Evolutionary conservation across 139 green algal genomes (phyloP), one percentile per base, ranked within the genome.

Genomic region (Chara braunii): DNA sequence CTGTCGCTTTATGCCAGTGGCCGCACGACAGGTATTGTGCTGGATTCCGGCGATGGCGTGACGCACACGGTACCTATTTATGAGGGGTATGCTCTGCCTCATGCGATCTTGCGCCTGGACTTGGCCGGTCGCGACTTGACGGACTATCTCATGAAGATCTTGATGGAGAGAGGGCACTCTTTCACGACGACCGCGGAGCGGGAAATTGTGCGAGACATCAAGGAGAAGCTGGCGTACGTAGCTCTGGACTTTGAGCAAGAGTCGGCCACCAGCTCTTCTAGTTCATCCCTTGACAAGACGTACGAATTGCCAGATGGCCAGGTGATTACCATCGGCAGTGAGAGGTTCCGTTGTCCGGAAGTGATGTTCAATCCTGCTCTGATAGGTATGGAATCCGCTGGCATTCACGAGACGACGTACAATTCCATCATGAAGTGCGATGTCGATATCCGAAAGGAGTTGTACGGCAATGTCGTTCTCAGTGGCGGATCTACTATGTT

Each of bases 341-440:
- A 97, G 84, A 83, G 91, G 40, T 97, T 97, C 87, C 80, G 90
- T 42, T 95, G 88, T 87, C 89, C 91, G 11, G 91, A 97, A 79
- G 91, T 95, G 69, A 81, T 97, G 42, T 97, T 96, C 89, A 85
- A 94, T 57, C 91, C 91, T 9, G 72, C 28, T 42, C 84, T 96
- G 77, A 69, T 97, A 7, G 92, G 92, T 68, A 81, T 94, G 80
- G 91, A 97, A 67, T 69, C 78, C 9, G 77, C 82, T 28, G 92
- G 92, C 63, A 91, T 98, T 74, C 89, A 97, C 74, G 89, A 95
- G 73, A 95, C 88, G 55, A 91, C 87, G 48, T 97, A 94, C 85
- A 95, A 95, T 79, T 94, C 87, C 50, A 97, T 98, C 84, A 96
- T 96, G 89, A 94, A 94, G 81, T 95, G 90, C 74, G 92, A 98